phyloP scores from a whole-genome alignment of 139 green algal species.

The Auxenochlorella pyrenoidosa region DNA sequence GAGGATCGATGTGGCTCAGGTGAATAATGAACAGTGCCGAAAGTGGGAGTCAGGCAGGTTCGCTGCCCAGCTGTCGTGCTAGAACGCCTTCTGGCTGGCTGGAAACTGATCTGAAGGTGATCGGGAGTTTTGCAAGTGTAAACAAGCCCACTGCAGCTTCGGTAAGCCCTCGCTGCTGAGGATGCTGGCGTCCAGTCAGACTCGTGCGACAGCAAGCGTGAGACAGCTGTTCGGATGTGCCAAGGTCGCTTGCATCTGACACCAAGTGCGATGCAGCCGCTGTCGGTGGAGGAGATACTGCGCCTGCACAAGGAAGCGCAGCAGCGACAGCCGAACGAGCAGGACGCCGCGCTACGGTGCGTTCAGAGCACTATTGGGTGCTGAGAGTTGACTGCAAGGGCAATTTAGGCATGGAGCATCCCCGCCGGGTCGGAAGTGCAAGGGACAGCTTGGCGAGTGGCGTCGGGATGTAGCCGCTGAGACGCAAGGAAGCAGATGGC shows the following conservation, averaged over 20 bases:
- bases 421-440: background rate
- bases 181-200: background rate
- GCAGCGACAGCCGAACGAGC: background rate
- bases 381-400: background rate
- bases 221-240: background rate
- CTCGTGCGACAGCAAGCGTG: background rate
- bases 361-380: too few relatives aligned
- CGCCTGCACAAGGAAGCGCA: background rate
- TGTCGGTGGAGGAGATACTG: slow-evolving; percentile 21
- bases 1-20: background rate
- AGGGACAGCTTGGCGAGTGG: background rate
- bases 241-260: background rate
- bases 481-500: too few relatives aligned
- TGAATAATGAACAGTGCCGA: background rate
- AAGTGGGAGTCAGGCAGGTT: too few relatives aligned
- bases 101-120: background rate
- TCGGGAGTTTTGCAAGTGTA: background rate
- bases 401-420: too few relatives aligned
- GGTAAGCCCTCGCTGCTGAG: background rate
- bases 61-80: background rate
- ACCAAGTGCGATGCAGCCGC: background rate
- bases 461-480: too few relatives aligned
- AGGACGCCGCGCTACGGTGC: slow-evolving; percentile 6
- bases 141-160: background rate
- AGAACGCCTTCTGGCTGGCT: background rate